Evolutionary conservation across 495 filamentous ascomycete genomes (phyloP), one percentile per base, ranked within the genome.

Genomic region (Aspergillus asperescens): DNA sequence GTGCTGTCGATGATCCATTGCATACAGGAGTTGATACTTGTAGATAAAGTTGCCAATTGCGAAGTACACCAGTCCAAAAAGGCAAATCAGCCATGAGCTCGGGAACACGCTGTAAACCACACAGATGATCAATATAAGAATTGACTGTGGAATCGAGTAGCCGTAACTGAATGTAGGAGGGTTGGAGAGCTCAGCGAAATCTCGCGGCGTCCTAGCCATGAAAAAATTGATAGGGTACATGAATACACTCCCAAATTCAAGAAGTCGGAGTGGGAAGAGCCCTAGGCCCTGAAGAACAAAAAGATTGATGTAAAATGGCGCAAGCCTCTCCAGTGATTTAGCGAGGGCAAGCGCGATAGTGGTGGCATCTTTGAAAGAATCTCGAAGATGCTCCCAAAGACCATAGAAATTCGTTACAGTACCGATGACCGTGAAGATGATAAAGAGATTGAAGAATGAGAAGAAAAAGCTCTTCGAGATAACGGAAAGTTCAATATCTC

Each of bases 401-500:
- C 79, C 76, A 31, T 85, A 77, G 52, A 85, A 82, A 23, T 72
- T 75, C n/a, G 79, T 79, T 6, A 86, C 89, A 24, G 90, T 89
- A 43, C 91, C 89, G 38, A 95, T 86, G 22, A 94, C 81, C 2
- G 93, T 95, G 64, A 96, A 96, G 38, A 96, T 78, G 46, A 97
- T 75, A 72, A 99, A 99, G 19, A 96, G 83, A 71, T 99, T 99
- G 81, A 97, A 96, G 74, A 99, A 99, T 27, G 87, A 89, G 69
- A 97, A 99, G 78, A 96, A 96, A 71, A 96, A 99, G 63, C 96
- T 99, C 75, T 99, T 99, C 50, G 89, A 95, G 63, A 97, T 90
- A 34, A 90, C 75, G 7, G 92, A 96, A 8, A 97, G 79, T 62
- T 96, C 94, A n/a, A 97, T 81, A 51, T 99, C 94, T 20, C 86